Conservation (phyloP, 768 basidiomycete species). For the Calocera viscosa region DNA sequence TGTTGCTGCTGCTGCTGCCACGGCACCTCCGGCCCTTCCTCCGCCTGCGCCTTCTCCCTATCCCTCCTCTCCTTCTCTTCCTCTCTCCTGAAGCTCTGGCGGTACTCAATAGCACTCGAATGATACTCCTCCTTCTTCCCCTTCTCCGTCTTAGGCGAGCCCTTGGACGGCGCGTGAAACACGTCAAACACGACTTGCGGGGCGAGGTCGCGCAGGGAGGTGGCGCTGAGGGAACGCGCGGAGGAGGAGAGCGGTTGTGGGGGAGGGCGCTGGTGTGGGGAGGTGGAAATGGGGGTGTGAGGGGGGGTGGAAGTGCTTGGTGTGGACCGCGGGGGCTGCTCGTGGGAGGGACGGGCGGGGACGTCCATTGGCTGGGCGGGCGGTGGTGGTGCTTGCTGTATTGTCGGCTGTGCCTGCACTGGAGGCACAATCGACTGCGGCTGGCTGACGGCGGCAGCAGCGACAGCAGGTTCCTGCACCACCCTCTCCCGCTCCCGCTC, state of each 20-base stretch:
- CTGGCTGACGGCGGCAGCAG: too few species aligned
- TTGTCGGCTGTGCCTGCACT: neutral
- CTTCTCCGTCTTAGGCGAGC: neutral
- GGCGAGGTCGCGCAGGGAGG: neutral
- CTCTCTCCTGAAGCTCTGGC: neutral
- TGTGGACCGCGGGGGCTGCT: too few species aligned
- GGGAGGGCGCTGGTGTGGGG: neutral
- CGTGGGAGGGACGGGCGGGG: neutral
- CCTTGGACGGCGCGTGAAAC: neutral
- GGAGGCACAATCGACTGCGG: neutral
- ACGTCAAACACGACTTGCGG: conserved; percentile 3
- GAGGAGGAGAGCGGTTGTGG: neutral
- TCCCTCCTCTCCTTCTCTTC: neutral
- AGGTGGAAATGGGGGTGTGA: neutral
- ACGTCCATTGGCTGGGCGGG: neutral
- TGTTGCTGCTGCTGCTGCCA: too few species aligned
- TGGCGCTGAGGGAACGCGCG: neutral
- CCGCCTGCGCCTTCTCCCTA: neutral
- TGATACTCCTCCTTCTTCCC: conserved; percentile 1
- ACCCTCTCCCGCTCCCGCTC: neutral
- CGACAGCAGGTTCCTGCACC: neutral
- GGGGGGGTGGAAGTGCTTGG: neutral
- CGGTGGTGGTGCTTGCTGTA: neutral
- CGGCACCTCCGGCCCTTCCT: neutral
- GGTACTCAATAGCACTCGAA: conserved; percentile 4